Base-by-base conservation (phyloP, 352 stramenopile genomes). In the Bremia lactucae region DNA sequence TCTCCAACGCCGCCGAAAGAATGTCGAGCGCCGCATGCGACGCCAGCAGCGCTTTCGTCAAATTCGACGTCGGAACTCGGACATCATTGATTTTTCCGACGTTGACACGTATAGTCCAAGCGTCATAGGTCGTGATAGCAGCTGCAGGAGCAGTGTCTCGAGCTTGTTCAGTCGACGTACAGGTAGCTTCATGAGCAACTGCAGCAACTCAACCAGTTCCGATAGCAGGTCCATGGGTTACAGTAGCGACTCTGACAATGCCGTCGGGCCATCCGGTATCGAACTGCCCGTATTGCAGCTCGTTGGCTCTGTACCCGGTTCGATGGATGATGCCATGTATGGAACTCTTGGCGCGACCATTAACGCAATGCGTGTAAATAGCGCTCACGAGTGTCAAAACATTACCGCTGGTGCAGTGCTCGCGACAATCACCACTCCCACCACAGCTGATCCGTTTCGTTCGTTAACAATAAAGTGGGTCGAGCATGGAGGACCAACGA, bases 381-480 rank as follows among this genome's bases (percentile, higher is more conserved):
- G 59, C 10, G 52, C 60, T 9, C 82, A 80, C 46, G 61, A 66
- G n/a, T 49, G 59, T 11, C 60, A 77, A 31, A 55, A 69, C 41
- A 31, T 72, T 6, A 58, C 55, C 14, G 61, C 77, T 42, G 54
- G 60, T 13, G 68, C 68, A 5, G 67, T 86, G 8, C 52, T 86
- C 0, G 50, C 61, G 15, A 72, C 68, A 5, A 60, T 86, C 18
- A 43, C 52, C 9, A 43, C 25, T 6, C 73, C 73, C 11, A 73
- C 66, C 1, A 46, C 49, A 1, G 11, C 18, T 5, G 61, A 80
- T 22, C 68, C 73, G 15, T 83, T 86, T 42, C 66, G 54, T 11
- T 63, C 57, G 13, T 46, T 81, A 15, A 69, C 47, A 6, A 51
- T 86, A 45, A 81, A 83, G 46, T 86, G 70, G 73, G 21, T 81